phyloP scores from a whole-genome alignment of 306 rosid genomes.

The Ormosia emarginata region DNA sequence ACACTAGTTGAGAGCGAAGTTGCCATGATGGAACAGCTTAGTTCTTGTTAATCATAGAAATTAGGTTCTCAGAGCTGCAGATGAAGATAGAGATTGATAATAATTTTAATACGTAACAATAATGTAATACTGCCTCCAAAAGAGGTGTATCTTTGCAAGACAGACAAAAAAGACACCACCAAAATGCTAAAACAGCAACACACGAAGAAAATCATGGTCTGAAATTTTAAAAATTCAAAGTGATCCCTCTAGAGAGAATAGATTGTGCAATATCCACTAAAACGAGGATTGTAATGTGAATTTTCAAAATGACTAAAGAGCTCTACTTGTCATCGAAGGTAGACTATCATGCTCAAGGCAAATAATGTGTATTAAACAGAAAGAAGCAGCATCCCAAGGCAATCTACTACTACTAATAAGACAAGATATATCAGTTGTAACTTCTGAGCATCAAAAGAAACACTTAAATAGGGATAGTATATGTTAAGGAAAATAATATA shows the following conservation, averaged over 20 bases:
- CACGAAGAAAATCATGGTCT: background rate
- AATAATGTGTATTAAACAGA: background rate
- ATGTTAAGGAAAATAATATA: too few species aligned
- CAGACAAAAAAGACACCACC: background rate
- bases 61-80: background rate
- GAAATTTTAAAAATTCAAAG: background rate
- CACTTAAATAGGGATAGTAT: background rate
- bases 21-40: background rate
- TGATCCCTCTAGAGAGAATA: background rate
- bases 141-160: background rate
- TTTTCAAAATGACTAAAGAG: background rate
- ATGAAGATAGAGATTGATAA: background rate
- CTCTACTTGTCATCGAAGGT: background rate
- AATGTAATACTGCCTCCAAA: background rate
- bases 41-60: background rate
- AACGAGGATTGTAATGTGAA: background rate
- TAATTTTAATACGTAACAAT: background rate
- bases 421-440: background rate
- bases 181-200: background rate
- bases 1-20: background rate
- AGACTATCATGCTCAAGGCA: background rate
- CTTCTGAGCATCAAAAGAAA: background rate
- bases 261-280: background rate
- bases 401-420: background rate
- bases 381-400: background rate